A percentile compares a stretch with the other conserved stretches of the same genome.
phyloP scores from a whole-genome alignment of 768 basidiomycete species.

The Suillus weaverae region DNA sequence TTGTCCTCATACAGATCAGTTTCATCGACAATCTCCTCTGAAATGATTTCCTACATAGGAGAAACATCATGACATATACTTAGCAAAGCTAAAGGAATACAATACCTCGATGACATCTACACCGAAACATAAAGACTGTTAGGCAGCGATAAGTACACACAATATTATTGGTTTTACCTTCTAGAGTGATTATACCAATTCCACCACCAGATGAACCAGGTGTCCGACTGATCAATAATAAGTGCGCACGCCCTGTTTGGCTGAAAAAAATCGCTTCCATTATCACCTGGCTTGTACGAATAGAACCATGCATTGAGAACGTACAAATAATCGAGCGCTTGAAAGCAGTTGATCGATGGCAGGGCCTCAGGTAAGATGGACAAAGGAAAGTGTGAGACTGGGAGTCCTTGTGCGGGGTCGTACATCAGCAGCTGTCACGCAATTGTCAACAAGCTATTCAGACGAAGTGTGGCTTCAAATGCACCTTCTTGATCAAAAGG shows the following conservation, averaged over 20 bases:
- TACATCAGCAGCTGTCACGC: constrained; percentile 80
- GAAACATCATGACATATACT: constrained; percentile 6
- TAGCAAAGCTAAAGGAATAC: constrained; percentile 3
- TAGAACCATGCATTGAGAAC: constrained; percentile 16
- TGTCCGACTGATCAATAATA: constrained; percentile 82
- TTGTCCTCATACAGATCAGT: constrained; percentile 91
- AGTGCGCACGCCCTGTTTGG: constrained; percentile 93
- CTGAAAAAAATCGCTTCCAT: constrained; percentile 35
- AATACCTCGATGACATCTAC: constrained; percentile 72
- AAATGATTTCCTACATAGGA: constrained; percentile 80
- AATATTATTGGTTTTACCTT: constrained; percentile 47
- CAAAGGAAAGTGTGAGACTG: constrained; percentile 73
- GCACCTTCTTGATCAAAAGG: constrained; percentile 79
- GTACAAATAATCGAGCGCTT: constrained; percentile 91
- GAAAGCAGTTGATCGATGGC: constrained; percentile 90
- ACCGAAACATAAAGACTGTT: not conserved
- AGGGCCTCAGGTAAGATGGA: constrained; percentile 87
- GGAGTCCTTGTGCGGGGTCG: constrained; percentile 74
- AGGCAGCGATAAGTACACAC: constrained; percentile 5
- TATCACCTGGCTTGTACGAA: not conserved
- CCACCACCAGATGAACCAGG: constrained; percentile 87
- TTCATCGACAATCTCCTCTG: constrained; percentile 95
- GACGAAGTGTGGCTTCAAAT: constrained; percentile 11
- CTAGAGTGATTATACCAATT: constrained; percentile 88
- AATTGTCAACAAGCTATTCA: constrained; percentile 10